Conservation (phyloP, 768 basidiomycete genomes). For the Lepiota brunneoincarnata region DNA sequence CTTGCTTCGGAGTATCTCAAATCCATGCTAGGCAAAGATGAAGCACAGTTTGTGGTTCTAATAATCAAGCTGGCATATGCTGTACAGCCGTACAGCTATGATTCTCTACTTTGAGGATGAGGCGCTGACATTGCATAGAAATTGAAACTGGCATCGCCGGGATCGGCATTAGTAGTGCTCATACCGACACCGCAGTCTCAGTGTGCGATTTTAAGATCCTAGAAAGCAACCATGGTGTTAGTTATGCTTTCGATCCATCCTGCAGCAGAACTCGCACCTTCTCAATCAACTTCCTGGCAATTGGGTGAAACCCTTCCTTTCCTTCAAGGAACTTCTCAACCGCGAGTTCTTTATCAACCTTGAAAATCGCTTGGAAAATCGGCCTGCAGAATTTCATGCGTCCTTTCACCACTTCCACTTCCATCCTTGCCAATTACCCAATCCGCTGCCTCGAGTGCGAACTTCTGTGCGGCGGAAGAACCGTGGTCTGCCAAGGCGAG, state of each 20-base stretch:
- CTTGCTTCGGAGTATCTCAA: too few species aligned
- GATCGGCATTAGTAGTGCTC: not conserved
- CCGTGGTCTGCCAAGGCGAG: conserved; percentile 55
- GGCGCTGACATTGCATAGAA: too few species aligned
- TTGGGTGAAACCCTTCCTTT: conserved; percentile 68
- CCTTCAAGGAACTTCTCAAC: conserved; percentile 42
- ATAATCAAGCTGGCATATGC: too few species aligned
- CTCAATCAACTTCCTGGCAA: conserved; percentile 71
- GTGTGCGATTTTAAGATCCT: too few species aligned
- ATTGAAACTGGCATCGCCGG: too few species aligned
- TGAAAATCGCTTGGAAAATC: conserved; percentile 50
- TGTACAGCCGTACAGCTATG: too few species aligned
- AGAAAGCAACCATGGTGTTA: not conserved
- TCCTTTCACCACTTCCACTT: conserved; percentile 63
- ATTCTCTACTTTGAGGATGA: too few species aligned
- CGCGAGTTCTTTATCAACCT: conserved; percentile 55
- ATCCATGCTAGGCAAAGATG: too few species aligned
- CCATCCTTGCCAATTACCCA: conserved; percentile 72
- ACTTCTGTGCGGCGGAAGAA: conserved; percentile 44
- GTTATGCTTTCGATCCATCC: not conserved
- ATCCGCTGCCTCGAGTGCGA: conserved; percentile 50
- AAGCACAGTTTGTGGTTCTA: too few species aligned
- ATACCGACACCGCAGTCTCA: not conserved
- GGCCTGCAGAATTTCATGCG: conserved; percentile 87
- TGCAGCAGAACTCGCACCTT: conserved; percentile 45